These are phyloP conservation scores for Parastagonospora nodorum DNA, from an alignment of 2,329 filamentous ascomycete genomes.

Conservation along the genomic window DNA sequence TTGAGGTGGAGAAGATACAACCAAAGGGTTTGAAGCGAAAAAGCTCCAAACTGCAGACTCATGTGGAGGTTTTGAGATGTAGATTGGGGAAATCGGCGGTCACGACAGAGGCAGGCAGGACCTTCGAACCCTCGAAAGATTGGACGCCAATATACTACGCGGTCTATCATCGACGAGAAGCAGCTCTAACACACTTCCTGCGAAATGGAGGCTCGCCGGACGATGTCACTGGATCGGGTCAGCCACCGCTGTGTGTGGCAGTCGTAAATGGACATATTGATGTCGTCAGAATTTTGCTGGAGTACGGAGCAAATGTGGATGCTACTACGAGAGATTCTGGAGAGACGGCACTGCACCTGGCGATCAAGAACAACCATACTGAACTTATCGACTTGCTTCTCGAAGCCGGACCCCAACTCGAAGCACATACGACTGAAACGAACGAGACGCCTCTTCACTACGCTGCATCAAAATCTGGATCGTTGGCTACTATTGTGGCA, in stretches of 20 bases:
- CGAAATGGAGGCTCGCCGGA: slow-evolving; percentile 34
- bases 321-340: slow-evolving; percentile 21
- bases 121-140: slow-evolving; percentile 27
- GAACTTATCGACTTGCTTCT: slow-evolving; percentile 36
- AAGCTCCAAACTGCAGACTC: slow-evolving; percentile 34
- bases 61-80: slow-evolving; percentile 39
- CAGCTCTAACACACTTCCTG: slow-evolving; percentile 39
- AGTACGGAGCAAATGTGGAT: slow-evolving; percentile 35
- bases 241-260: slow-evolving; percentile 37
- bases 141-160: slow-evolving; percentile 41
- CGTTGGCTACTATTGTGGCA: slow-evolving; percentile 24
- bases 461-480: slow-evolving; percentile 31
- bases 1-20: slow-evolving; percentile 16
- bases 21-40: slow-evolving; percentile 18
- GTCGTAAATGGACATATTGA: slow-evolving; percentile 30
- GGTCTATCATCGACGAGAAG: slow-evolving; percentile 37
- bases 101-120: slow-evolving; percentile 4
- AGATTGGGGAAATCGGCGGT: slow-evolving; percentile 30
- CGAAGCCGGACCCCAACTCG: slow-evolving; percentile 24
- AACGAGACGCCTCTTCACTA: slow-evolving; percentile 42
- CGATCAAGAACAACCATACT: slow-evolving; percentile 29
- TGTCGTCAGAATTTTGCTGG: slow-evolving; percentile 32
- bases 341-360: slow-evolving; percentile 40
- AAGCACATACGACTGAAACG: slow-evolving; percentile 23
- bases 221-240: slow-evolving; percentile 20